Conservation (phyloP, 2,329 filamentous ascomycete genomes). For the Amauroascus verrucosus region DNA sequence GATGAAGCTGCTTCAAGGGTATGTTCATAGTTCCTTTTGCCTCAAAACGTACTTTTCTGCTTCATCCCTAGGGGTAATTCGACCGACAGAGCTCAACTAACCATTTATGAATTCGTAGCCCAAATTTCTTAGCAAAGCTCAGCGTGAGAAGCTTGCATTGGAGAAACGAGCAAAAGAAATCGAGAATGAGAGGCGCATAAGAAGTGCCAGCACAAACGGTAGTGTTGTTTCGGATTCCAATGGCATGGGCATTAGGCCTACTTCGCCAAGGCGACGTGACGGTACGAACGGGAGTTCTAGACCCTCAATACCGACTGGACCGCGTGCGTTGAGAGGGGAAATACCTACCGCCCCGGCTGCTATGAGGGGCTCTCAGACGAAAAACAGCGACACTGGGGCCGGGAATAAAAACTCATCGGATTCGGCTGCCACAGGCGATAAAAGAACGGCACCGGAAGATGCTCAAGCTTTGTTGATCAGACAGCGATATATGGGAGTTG, state of each 20-base stretch:
- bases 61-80: neutral
- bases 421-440: constrained; percentile 27
- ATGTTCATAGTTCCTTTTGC: constrained; percentile 18
- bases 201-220: constrained; percentile 24
- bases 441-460: constrained; percentile 42
- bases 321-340: constrained; percentile 54
- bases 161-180: constrained; percentile 67
- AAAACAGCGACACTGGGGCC: constrained; percentile 41
- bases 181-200: constrained; percentile 48
- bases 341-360: constrained; percentile 42
- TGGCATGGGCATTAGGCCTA: constrained; percentile 3
- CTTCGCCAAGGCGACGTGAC: constrained; percentile 16
- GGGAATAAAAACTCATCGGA: constrained; percentile 18
- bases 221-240: constrained; percentile 17
- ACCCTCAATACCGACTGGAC: constrained; percentile 55
- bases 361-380: constrained; percentile 36
- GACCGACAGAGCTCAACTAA: constrained; percentile 3
- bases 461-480: constrained; percentile 65
- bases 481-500: constrained; percentile 81
- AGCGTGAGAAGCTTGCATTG: constrained; percentile 68
- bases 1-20: constrained; percentile 73
- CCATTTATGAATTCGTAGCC: constrained; percentile 42
- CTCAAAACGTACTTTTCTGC: neutral
- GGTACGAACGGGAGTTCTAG: constrained; percentile 21
- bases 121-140: constrained; percentile 73